Evolutionary conservation across 345 rosid species (phyloP).

Genomic region (Limnanthes douglasii): DNA sequence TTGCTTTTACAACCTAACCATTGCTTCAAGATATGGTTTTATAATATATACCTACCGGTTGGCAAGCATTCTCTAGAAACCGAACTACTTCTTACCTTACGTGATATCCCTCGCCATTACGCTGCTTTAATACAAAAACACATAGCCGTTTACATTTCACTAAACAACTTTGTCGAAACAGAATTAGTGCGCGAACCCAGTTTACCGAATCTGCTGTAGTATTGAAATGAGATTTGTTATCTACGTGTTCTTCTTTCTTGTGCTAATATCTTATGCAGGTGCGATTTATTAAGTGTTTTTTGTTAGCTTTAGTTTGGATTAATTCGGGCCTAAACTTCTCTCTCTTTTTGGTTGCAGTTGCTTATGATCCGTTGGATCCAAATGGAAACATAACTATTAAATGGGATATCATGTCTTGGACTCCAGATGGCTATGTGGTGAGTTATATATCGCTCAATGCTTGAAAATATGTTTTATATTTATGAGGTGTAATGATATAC

Average conservation of each 20-base stretch:
- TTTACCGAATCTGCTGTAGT: not conserved
- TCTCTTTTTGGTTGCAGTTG: slow-evolving; percentile 31
- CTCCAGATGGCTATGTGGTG: slow-evolving; percentile 74
- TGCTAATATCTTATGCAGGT: slow-evolving; percentile 37
- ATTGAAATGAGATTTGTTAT: slow-evolving; percentile 21
- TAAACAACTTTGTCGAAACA: not conserved
- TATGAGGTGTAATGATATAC: not conserved
- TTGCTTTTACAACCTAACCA: slow-evolving; percentile 17
- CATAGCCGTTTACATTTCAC: slow-evolving; percentile 5
- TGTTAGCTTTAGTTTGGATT: not conserved
- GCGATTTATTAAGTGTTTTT: not conserved
- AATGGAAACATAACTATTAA: slow-evolving; percentile 65
- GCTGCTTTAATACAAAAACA: slow-evolving; percentile 9
- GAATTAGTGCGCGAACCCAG: not conserved
- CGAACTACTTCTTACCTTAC: slow-evolving; percentile 7
- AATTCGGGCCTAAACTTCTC: slow-evolving; percentile 1
- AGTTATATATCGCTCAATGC: slow-evolving; percentile 4
- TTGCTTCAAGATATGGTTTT: slow-evolving; percentile 57
- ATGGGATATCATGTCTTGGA: slow-evolving; percentile 93
- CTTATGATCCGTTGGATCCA: slow-evolving; percentile 90
- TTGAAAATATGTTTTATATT: not conserved
- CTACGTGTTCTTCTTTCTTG: slow-evolving; percentile 19
- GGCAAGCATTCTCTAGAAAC: slow-evolving; percentile 21
- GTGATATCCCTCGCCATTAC: slow-evolving; percentile 2
- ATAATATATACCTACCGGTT: slow-evolving; percentile 35